phyloP scores from a whole-genome alignment of 116 monocot genomes.

The Phalaenopsis hybrid region DNA sequence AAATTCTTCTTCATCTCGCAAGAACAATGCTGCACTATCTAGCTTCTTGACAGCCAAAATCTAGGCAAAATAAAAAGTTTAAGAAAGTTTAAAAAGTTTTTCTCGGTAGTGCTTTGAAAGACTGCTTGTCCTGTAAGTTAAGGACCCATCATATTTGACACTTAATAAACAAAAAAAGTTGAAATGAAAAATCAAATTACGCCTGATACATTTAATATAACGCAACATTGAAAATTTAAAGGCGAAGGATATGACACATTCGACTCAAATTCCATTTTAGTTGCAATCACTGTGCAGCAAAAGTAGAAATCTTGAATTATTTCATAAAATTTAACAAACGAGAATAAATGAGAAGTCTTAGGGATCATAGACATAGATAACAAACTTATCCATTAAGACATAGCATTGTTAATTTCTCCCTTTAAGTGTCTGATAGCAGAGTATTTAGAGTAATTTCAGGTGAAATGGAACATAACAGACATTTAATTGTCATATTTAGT shows the following conservation, averaged over 20 bases:
- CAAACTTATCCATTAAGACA: background rate
- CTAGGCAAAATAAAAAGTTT: slow-evolving; percentile 17
- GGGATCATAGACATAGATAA: background rate
- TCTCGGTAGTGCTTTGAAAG: background rate
- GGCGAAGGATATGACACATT: background rate
- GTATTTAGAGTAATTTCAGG: background rate
- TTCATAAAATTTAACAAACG: background rate
- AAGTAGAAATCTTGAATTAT: background rate
- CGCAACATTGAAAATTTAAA: background rate
- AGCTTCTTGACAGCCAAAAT: slow-evolving; percentile 82
- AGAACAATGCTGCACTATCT: slow-evolving; percentile 59
- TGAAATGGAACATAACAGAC: background rate
- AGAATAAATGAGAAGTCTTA: background rate
- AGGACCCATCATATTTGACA: too few relatives aligned
- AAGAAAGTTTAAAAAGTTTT: background rate
- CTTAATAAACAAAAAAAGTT: background rate
- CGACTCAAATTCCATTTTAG: background rate
- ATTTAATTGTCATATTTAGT: background rate
- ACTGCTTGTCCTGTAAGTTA: background rate
- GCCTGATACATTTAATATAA: background rate
- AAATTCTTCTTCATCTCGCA: slow-evolving; percentile 84
- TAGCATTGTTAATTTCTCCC: background rate
- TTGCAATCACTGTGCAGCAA: background rate
- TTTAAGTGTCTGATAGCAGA: background rate
- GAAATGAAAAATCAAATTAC: background rate